Percentiles rank a stretch among this genome's conserved stretches.
Evolutionary conservation across 2,329 filamentous ascomycete genomes (phyloP).

Genomic region (Scortechinia acanthostroma): DNA sequence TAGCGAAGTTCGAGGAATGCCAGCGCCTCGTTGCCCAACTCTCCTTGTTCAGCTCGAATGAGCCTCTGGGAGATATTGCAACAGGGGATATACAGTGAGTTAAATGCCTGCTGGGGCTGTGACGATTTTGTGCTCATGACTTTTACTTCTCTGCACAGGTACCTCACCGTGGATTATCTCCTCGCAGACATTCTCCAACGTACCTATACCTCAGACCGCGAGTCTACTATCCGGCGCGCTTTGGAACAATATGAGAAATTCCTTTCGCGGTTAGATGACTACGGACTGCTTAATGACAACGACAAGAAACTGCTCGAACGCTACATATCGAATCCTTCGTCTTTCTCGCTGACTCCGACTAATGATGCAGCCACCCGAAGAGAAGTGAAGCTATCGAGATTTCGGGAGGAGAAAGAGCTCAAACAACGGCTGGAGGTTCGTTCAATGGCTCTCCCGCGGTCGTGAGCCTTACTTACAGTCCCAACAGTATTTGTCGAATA

Average conservation of each 20-base stretch:
- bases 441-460: neutral
- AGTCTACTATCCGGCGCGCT: neutral
- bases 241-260: neutral
- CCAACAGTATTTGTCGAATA: neutral
- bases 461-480: neutral
- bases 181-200: neutral
- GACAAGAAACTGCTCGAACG: neutral
- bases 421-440: slow-evolving; percentile 1
- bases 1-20: slow-evolving; percentile 69
- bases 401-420: slow-evolving; percentile 1
- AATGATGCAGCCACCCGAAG: neutral
- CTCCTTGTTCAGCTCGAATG: slow-evolving; percentile 23
- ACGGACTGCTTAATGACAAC: neutral
- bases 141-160: neutral
- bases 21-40: slow-evolving; percentile 61
- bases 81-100: neutral
- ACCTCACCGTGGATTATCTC: neutral
- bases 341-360: neutral
- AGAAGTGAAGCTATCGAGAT: neutral
- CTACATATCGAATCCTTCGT: neutral
- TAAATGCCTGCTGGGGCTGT: neutral
- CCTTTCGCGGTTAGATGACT: neutral
- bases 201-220: neutral
- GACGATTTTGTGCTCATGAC: neutral
- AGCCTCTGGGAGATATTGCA: neutral